Conservation (phyloP, 345 rosid species). For the Brassica nigra region DNA sequence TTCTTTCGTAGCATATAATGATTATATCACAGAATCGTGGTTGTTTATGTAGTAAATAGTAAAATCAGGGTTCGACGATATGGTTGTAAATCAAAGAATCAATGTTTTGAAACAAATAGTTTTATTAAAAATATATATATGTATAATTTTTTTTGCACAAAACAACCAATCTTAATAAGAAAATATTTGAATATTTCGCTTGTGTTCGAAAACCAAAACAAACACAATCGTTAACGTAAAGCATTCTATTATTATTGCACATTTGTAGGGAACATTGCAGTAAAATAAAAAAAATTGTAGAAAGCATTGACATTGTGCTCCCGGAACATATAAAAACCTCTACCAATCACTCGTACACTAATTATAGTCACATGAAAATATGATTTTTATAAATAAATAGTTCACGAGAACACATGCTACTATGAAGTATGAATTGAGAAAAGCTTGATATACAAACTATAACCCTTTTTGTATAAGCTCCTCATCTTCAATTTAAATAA, state of each 20-base stretch:
- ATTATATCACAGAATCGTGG: neutral
- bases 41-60: neutral
- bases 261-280: neutral
- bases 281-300: neutral
- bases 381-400: neutral
- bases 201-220: no score
- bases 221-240: neutral
- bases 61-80: neutral
- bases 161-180: neutral
- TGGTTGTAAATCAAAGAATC: neutral
- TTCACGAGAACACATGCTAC: slow-evolving; percentile 22
- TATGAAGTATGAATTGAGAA: slow-evolving; percentile 2
- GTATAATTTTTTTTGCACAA: neutral
- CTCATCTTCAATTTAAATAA: neutral
- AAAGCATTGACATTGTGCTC: neutral
- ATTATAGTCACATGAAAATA: neutral
- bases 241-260: neutral
- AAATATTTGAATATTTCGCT: no score
- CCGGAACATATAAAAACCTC: neutral
- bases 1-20: neutral
- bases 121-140: no score
- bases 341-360: neutral
- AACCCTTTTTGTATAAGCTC: slow-evolving; percentile 20
- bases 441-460: slow-evolving; percentile 31
- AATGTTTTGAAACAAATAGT: neutral